Percentiles rank a stretch among this genome's conserved stretches.
Conservation (phyloP, 1,284 basidiomycete genomes). For the Xerocomus amazonicus region DNA sequence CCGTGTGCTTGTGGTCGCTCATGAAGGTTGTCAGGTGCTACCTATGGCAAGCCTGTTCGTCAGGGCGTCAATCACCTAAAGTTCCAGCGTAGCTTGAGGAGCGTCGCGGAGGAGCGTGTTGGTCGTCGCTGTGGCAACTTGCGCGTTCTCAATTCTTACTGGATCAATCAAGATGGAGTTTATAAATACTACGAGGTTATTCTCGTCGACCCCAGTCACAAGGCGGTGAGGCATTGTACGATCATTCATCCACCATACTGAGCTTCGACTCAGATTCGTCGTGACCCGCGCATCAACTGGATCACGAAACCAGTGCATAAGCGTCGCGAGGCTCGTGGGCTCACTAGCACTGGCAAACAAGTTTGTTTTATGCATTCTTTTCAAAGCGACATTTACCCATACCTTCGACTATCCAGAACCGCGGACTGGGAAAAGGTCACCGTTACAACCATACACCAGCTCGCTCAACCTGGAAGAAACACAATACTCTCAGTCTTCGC, state of each 20-base stretch:
- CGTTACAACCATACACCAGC: constrained; percentile 93
- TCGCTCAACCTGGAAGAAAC: constrained; percentile 91
- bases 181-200: constrained; percentile 99
- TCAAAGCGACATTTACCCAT: constrained; percentile 1
- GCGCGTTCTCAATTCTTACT: constrained; percentile 97
- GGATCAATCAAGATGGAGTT: constrained; percentile 99
- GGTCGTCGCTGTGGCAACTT: constrained; percentile 95
- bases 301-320: constrained; percentile 99
- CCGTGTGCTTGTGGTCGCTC: constrained; percentile 2
- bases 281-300: constrained; percentile 98
- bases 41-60: constrained; percentile 98
- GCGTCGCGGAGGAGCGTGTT: constrained; percentile 97
- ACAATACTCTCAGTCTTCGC: constrained; percentile 97
- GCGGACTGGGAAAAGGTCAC: constrained; percentile 94
- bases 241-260: constrained; percentile 4
- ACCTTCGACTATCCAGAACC: constrained; percentile 52
- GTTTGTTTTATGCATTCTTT: constrained; percentile 38
- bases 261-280: constrained; percentile 63
- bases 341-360: constrained; percentile 95
- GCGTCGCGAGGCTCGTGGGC: constrained; percentile 95
- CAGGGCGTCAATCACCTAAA: constrained; percentile 99
- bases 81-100: constrained; percentile 91
- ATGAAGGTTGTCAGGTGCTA: constrained; percentile 62
- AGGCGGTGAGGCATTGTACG: constrained; percentile 62
- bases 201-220: constrained; percentile 92